Evolutionary conservation across 441 rosid species (phyloP).

Genomic region (Pelargonium myrrhifolium): DNA sequence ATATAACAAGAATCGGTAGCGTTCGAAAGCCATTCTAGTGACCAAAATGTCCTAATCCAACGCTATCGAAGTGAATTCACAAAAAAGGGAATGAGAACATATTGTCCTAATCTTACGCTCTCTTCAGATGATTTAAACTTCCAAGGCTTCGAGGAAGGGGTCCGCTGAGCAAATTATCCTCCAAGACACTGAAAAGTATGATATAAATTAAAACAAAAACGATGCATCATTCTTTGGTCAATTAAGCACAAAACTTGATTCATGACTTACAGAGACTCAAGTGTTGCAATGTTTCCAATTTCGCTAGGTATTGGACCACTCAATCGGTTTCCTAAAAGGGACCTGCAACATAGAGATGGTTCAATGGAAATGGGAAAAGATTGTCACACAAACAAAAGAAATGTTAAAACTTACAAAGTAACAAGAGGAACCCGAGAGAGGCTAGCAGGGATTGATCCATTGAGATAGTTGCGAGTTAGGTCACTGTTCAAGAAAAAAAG

Average conservation of each 20-base stretch:
- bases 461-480: conserved; percentile 59
- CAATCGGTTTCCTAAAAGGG: conserved; percentile 56
- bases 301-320: conserved; percentile 56
- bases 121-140: conserved; percentile 37
- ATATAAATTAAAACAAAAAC: background rate
- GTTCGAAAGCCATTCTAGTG: too few relatives aligned
- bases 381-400: background rate
- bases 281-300: conserved; percentile 47
- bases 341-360: conserved; percentile 26
- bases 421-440: conserved; percentile 45
- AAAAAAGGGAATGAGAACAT: too few relatives aligned
- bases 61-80: too few relatives aligned
- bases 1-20: background rate
- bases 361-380: conserved; percentile 6
- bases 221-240: background rate
- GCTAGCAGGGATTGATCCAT: conserved; percentile 61
- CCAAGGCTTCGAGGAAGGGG: conserved; percentile 55
- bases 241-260: background rate
- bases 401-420: conserved; percentile 35
- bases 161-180: conserved; percentile 54
- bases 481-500: conserved; percentile 40
- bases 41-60: too few relatives aligned
- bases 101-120: conserved; percentile 51
- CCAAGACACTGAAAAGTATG: conserved; percentile 43
- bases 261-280: conserved; percentile 47